Conservation (phyloP, 805 yeast species). For the Yarrowia alimentaria region DNA sequence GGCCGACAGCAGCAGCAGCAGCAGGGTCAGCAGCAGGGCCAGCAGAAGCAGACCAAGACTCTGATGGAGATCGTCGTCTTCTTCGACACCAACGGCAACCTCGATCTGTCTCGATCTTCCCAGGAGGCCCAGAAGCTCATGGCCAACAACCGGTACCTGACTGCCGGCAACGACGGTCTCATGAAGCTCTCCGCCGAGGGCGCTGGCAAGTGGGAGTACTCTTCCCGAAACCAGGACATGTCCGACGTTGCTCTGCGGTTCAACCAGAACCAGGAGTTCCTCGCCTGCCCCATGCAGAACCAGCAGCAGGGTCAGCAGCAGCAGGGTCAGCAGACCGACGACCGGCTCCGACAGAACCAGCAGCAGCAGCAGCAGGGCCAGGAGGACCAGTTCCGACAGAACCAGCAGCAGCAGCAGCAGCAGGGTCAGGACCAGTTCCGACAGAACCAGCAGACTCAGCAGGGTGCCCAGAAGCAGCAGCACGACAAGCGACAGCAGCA, state of each 20-base stretch:
- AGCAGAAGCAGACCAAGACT: conserved; percentile 3
- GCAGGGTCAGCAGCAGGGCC: too few relatives aligned
- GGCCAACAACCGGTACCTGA: conserved; percentile 4
- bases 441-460: conserved; percentile 20
- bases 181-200: conserved; percentile 8
- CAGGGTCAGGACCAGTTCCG: conserved; percentile 28
- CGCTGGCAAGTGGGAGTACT: conserved; percentile 12
- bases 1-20: conserved; percentile 15
- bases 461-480: conserved; percentile 9
- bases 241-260: conserved; percentile 10
- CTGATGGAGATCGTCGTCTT: conserved; percentile 7
- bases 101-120: conserved; percentile 5
- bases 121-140: conserved; percentile 2
- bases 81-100: conserved; percentile 20
- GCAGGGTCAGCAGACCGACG: conserved; percentile 14
- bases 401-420: conserved; percentile 3
- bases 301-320: background rate
- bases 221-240: conserved; percentile 1
- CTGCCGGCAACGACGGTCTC: conserved; percentile 6
- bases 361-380: conserved; percentile 20
- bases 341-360: conserved; percentile 29
- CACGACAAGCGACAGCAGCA: conserved; percentile 30
- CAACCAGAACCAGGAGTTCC: conserved; percentile 20
- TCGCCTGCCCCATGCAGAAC: conserved; percentile 22
- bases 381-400: background rate